Conservation (phyloP, 2,329 filamentous ascomycete species). For the Talaromyces piceae region DNA sequence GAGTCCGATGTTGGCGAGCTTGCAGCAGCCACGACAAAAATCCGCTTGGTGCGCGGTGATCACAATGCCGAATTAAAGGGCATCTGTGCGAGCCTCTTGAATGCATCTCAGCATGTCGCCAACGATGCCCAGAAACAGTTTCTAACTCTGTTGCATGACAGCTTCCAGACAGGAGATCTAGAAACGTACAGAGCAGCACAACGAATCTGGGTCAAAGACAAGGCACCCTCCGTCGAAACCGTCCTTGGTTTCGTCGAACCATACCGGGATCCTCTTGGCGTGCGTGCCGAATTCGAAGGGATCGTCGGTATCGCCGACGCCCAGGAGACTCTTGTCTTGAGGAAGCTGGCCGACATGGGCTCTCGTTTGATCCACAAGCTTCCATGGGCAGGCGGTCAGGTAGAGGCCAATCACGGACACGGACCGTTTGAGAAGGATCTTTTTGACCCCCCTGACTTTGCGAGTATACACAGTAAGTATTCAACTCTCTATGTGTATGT, state of each 20-base stretch:
- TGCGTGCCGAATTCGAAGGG: conserved; percentile 48
- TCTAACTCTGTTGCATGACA: background rate
- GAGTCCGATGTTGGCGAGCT: background rate
- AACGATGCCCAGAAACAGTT: conserved; percentile 15
- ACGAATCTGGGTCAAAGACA: conserved; percentile 48
- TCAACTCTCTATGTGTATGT: background rate
- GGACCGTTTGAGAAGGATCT: background rate
- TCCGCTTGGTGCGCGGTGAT: background rate
- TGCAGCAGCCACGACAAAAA: background rate
- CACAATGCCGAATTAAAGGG: background rate
- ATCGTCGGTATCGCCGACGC: conserved; percentile 29
- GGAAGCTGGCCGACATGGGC: background rate
- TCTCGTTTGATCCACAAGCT: background rate
- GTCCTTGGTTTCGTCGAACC: conserved; percentile 51
- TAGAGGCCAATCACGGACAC: background rate
- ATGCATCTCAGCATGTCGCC: background rate
- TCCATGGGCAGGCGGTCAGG: background rate
- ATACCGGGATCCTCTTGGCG: conserved; percentile 48
- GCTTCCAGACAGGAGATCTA: conserved; percentile 34
- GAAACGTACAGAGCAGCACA: conserved; percentile 46
- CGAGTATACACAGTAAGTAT: background rate
- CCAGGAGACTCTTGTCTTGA: conserved; percentile 17
- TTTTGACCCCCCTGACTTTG: background rate
- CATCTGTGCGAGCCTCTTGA: background rate
- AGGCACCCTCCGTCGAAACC: conserved; percentile 44